These are phyloP conservation scores for Nigrospora sphaerica DNA, from an alignment of 2,329 filamentous ascomycete species.

Conservation along the genomic window DNA sequence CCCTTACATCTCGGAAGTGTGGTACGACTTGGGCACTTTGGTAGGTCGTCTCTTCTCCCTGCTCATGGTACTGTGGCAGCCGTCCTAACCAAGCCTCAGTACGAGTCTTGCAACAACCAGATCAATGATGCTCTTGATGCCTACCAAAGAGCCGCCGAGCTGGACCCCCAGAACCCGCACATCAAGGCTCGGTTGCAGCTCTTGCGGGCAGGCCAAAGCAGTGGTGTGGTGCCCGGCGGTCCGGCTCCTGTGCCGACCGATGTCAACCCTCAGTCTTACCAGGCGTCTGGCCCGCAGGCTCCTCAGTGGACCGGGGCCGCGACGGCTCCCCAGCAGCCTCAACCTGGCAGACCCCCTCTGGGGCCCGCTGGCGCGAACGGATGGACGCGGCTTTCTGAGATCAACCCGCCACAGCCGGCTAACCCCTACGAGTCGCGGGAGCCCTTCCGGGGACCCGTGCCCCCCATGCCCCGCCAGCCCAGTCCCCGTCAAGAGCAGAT, in stretches of 20 bases:
- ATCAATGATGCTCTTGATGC: constrained; percentile 93
- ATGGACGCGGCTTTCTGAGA: constrained; percentile 60
- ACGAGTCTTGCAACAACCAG: constrained; percentile 98
- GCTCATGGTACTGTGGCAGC: neutral
- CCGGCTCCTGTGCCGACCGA: constrained; percentile 85
- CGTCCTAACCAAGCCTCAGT: constrained; percentile 45
- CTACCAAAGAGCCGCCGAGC: constrained; percentile 87
- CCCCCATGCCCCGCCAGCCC: constrained; percentile 62
- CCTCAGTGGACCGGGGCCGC: constrained; percentile 77
- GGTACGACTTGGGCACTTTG: constrained; percentile 95
- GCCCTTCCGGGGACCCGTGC: constrained; percentile 58
- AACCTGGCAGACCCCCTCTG: constrained; percentile 52
- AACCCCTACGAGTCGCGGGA: constrained; percentile 82
- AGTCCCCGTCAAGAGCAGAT: constrained; percentile 72
- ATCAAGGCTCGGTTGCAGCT: constrained; percentile 93
- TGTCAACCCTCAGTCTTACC: constrained; percentile 90
- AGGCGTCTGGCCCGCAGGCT: constrained; percentile 74
- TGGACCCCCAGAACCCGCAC: constrained; percentile 87
- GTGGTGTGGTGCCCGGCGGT: constrained; percentile 61
- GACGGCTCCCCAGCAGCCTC: constrained; percentile 45
- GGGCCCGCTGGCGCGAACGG: constrained; percentile 47
- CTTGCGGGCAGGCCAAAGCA: constrained; percentile 72
- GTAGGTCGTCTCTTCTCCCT: constrained; percentile 47
- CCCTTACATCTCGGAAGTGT: constrained; percentile 97
- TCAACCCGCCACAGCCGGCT: constrained; percentile 69